Evolutionary conservation across 441 rosid genomes (phyloP).

Genomic region (Euphorbia celastroides): DNA sequence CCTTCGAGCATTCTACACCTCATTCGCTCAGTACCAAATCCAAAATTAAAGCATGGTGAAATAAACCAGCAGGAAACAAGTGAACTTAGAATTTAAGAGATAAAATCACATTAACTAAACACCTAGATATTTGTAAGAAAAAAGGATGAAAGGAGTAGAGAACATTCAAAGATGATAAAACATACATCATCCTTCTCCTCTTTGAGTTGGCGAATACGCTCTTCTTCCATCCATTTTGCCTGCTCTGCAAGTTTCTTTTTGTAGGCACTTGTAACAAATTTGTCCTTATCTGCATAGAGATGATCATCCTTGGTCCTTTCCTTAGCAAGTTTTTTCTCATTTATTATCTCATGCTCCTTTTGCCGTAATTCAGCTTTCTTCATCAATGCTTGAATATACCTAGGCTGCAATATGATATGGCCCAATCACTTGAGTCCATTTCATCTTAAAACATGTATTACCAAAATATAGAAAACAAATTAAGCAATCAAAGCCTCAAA

Average conservation of each 20-base stretch:
- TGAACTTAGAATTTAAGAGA: neutral
- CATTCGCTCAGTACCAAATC: neutral
- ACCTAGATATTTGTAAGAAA: neutral
- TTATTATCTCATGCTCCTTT: conserved; percentile 67
- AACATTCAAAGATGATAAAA: conserved; percentile 17
- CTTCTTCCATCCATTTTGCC: conserved; percentile 74
- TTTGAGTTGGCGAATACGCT: conserved; percentile 55
- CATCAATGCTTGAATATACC: conserved; percentile 57
- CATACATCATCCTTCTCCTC: conserved; percentile 95
- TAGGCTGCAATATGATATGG: conserved; percentile 47
- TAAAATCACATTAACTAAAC: neutral
- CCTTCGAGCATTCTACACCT: neutral
- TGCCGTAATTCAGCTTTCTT: conserved; percentile 64
- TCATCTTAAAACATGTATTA: neutral
- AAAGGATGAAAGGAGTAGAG: neutral
- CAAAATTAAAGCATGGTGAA: neutral
- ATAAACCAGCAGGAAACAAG: neutral
- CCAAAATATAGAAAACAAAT: neutral
- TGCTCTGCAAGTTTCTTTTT: conserved; percentile 85
- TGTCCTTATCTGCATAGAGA: conserved; percentile 82
- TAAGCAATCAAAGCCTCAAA: neutral
- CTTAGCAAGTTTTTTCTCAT: conserved; percentile 75
- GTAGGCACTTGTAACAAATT: conserved; percentile 68
- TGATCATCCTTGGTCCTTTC: conserved; percentile 85
- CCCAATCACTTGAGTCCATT: neutral